These are phyloP conservation scores for Apiospora aurea DNA, from an alignment of 2,329 filamentous ascomycete genomes.

Conservation along the genomic window DNA sequence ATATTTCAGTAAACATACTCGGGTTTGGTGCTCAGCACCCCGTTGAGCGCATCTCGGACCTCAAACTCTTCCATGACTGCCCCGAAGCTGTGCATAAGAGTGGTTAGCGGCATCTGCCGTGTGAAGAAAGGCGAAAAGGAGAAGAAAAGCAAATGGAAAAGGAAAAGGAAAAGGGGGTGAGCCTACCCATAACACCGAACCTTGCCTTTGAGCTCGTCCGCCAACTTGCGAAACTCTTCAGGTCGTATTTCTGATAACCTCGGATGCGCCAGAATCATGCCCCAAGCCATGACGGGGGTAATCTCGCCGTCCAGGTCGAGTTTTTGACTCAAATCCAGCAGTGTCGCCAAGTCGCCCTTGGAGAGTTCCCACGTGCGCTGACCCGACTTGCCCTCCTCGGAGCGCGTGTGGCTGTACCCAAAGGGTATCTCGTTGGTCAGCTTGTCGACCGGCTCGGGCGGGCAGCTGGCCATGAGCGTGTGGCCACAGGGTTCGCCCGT, in stretches of 20 bases:
- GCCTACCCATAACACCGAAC: conserved; percentile 88
- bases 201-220: conserved; percentile 78
- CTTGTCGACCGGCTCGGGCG: conserved; percentile 68
- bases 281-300: conserved; percentile 95
- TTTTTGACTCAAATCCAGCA: conserved; percentile 84
- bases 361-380: conserved; percentile 82
- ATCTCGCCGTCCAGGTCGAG: conserved; percentile 89
- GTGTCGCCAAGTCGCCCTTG: conserved; percentile 77
- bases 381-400: conserved; percentile 39
- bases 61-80: conserved; percentile 73
- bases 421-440: conserved; percentile 60
- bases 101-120: conserved; percentile 26
- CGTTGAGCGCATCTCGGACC: conserved; percentile 78
- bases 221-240: conserved; percentile 75
- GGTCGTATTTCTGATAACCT: conserved; percentile 69
- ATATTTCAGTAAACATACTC: conserved; percentile 40
- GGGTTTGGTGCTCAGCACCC: conserved; percentile 67
- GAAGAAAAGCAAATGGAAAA: not conserved
- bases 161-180: not conserved
- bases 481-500: conserved; percentile 82
- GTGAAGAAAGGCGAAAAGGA: not conserved
- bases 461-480: conserved; percentile 91
- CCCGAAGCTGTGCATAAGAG: conserved; percentile 58
- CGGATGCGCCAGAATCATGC: conserved; percentile 77
- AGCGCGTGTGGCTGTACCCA: conserved; percentile 51